Evolutionary conservation across 169 alveolate genomes (phyloP).

Genomic region (Plasmodium berghei): DNA sequence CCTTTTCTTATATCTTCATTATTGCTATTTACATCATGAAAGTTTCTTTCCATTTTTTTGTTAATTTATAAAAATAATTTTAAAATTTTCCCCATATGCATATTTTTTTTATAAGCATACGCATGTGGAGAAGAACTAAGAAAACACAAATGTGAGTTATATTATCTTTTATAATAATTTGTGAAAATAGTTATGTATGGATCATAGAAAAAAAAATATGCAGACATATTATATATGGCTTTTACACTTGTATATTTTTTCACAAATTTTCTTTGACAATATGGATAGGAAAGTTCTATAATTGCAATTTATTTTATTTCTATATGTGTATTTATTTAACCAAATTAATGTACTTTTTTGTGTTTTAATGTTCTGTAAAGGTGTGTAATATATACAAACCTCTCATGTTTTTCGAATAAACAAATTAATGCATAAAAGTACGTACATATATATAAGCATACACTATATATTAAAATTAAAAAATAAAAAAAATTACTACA

Average conservation of each 20-base stretch:
- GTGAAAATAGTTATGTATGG: background rate
- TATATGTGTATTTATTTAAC: background rate
- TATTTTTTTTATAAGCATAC: background rate
- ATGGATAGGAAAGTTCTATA: background rate
- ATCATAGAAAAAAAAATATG: background rate
- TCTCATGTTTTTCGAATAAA: background rate
- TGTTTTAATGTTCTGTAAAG: background rate
- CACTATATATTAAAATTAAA: background rate
- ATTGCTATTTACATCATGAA: conserved; percentile 4
- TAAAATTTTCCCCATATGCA: background rate
- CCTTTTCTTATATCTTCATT: conserved; percentile 18
- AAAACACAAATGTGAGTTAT: too few species aligned
- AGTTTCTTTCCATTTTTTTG: conserved; percentile 34
- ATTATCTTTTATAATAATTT: too few species aligned
- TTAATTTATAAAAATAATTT: background rate
- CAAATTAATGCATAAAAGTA: background rate
- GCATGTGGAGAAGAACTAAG: background rate
- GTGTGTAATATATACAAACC: background rate
- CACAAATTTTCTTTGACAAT: background rate
- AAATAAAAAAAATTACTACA: conserved; percentile 1
- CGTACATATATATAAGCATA: background rate
- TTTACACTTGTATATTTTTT: conserved; percentile 34
- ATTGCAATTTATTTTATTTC: background rate
- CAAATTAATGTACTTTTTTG: background rate
- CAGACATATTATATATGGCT: background rate